These are phyloP conservation scores for Gossypium bickii DNA, from an alignment of 345 rosid genomes.

Conservation along the genomic window DNA sequence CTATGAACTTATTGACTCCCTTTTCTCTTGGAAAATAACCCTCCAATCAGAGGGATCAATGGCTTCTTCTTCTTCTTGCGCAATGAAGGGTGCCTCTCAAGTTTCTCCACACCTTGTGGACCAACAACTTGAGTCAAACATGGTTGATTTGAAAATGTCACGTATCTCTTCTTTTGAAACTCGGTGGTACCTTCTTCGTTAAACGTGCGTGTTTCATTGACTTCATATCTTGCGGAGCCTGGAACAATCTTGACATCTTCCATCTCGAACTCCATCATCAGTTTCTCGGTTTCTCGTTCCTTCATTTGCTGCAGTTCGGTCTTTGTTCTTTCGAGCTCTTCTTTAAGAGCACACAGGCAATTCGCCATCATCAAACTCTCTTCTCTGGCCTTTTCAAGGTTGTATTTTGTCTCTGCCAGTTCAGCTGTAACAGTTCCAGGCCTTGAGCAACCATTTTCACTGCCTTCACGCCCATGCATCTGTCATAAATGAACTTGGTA, in stretches of 20 bases:
- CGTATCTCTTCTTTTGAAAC: constrained; percentile 62
- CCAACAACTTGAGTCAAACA: constrained; percentile 27
- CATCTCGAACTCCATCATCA: constrained; percentile 27
- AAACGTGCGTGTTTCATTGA: constrained; percentile 14
- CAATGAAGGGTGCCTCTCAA: constrained; percentile 68
- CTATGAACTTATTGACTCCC: constrained; percentile 21
- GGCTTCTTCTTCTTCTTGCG: constrained; percentile 62
- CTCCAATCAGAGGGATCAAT: constrained; percentile 58
- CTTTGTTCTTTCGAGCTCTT: constrained; percentile 78
- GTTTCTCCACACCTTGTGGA: constrained; percentile 34
- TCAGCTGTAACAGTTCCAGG: constrained; percentile 41
- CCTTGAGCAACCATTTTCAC: constrained; percentile 22
- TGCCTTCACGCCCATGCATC: constrained; percentile 35
- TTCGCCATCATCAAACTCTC: constrained; percentile 57
- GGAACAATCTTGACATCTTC: constrained; percentile 42
- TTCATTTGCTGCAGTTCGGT: constrained; percentile 54
- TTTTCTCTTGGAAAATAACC: constrained; percentile 61
- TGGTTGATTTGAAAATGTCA: constrained; percentile 55
- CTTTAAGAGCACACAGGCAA: constrained; percentile 48
- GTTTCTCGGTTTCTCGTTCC: constrained; percentile 25
- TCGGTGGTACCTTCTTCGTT: constrained; percentile 20
- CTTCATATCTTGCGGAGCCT: constrained; percentile 37
- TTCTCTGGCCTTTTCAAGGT: constrained; percentile 61
- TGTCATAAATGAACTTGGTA: constrained; percentile 12
- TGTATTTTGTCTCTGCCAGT: constrained; percentile 71